Evolutionary conservation across 352 stramenopile genomes (phyloP), one percentile per base, ranked within the genome.

Genomic region (Plasmopara viticola): DNA sequence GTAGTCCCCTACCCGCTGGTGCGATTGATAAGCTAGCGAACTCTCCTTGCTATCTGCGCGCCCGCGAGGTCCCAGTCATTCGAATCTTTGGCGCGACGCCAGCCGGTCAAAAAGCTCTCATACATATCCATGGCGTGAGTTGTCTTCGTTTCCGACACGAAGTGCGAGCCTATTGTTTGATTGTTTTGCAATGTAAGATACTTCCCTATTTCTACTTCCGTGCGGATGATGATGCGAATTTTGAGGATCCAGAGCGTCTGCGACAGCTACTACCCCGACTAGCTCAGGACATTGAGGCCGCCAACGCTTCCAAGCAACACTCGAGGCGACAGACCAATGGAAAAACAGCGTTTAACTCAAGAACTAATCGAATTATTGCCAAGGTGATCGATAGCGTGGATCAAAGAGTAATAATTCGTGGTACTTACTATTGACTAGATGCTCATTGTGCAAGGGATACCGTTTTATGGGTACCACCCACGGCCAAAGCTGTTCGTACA

Each of bases 141-240:
- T 51, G 55, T 44, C 34, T 13, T 13, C n/a, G 9, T 28, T 43
- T 47, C 48, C 14, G 14, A 17, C 4, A 35, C 7, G 6, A 35
- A 17, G 8, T 15, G n/a, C n/a, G 6, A 15, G 5, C 37, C n/a
- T 0, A 14, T 37, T 53, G 15, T 34, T 5, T 2, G 1, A 12
- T 29, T n/a, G 25, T 44, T 29, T 39, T n/a, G 20, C 13, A 8
- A 34, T 39, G 12, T 7, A 53, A 95, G 84, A 68, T 92, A 30
- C 90, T 92, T 41, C 84, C 84, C 17, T 95, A 95, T 56, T 93
- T 95, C 51, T 95, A 94, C 69, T 89, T 95, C 38, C 78, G 83
- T 44, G 71, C 74, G 5, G 77, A 91, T 50, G 60, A 75, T 40
- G 61, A 76, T 41, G 42, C 60, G 0, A 70, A 59, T 44, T 95